phyloP scores from a whole-genome alignment of 2,329 filamentous ascomycete species.

The Aspergillus fructus region DNA sequence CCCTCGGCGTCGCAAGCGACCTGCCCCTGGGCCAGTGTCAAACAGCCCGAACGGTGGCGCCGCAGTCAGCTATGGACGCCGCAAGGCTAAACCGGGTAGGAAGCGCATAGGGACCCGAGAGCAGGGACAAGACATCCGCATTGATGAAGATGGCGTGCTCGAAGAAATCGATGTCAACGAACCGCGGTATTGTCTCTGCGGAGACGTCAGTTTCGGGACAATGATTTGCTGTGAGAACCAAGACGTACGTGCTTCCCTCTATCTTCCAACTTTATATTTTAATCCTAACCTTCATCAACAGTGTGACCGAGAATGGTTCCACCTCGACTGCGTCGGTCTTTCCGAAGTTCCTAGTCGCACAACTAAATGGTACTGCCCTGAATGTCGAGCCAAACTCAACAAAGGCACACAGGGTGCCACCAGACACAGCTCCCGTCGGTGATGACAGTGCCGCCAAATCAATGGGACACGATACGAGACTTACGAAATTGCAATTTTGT shows the following conservation, averaged over 20 bases:
- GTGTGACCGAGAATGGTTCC: conserved; percentile 68
- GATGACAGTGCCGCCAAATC: conserved; percentile 18
- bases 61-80: conserved; percentile 61
- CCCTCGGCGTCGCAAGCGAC: conserved; percentile 55
- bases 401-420: conserved; percentile 44
- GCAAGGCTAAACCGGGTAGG: conserved; percentile 54
- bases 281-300: conserved; percentile 29
- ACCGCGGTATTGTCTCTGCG: conserved; percentile 63
- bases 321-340: conserved; percentile 61
- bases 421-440: conserved; percentile 34
- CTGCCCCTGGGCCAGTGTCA: conserved; percentile 60
- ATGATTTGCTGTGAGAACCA: conserved; percentile 67
- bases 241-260: conserved; percentile 42
- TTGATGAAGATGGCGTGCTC: conserved; percentile 49
- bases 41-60: conserved; percentile 59
- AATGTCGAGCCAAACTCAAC: conserved; percentile 54
- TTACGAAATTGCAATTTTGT: conserved; percentile 12
- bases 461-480: conserved; percentile 13
- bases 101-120: conserved; percentile 41
- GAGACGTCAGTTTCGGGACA: conserved; percentile 62
- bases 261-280: neutral
- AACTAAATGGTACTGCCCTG: conserved; percentile 66
- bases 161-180: conserved; percentile 61
- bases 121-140: conserved; percentile 41
- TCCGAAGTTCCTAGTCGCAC: conserved; percentile 59